Percentiles rank a stretch among this genome's conserved stretches.
Conservation (phyloP, 2,329 filamentous ascomycete genomes). For the Aspergillus japonicus region DNA sequence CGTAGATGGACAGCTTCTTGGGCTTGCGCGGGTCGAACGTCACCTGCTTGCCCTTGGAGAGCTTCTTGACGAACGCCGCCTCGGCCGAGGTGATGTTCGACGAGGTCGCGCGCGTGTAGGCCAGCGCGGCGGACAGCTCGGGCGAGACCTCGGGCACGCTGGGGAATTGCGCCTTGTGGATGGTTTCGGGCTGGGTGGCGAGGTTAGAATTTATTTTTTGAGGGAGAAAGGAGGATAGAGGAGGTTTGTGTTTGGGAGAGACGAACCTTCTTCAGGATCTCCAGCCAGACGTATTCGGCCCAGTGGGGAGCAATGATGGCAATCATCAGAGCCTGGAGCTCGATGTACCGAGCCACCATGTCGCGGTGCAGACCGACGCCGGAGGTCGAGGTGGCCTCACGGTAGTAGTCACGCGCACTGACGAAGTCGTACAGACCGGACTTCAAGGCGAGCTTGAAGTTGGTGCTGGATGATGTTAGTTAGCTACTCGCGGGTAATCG, state of each 20-base stretch:
- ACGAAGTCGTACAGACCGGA: conserved; percentile 86
- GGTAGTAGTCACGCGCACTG: conserved; percentile 85
- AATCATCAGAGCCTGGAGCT: conserved; percentile 80
- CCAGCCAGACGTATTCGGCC: conserved; percentile 90
- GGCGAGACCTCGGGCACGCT: conserved; percentile 64
- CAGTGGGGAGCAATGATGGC: conserved; percentile 88
- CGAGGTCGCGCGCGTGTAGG: conserved; percentile 73
- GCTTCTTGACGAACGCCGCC: conserved; percentile 71
- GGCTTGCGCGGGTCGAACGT: conserved; percentile 86
- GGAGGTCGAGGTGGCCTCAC: conserved; percentile 73
- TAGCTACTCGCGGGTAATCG: not conserved
- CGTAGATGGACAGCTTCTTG: conserved; percentile 87
- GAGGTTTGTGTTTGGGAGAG: too few species aligned
- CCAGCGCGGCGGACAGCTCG: conserved; percentile 71
- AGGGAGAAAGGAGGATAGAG: too few species aligned
- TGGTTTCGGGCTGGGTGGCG: conserved; percentile 55
- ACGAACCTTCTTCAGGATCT: conserved; percentile 70
- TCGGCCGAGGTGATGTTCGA: conserved; percentile 85
- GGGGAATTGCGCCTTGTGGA: conserved; percentile 79
- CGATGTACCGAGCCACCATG: conserved; percentile 74
- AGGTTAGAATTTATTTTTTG: not conserved
- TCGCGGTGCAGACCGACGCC: conserved; percentile 85
- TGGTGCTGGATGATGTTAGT: conserved; percentile 51
- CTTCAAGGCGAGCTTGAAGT: conserved; percentile 86
- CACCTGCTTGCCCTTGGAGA: conserved; percentile 85